Evolutionary conservation across 148 eudicot genomes (phyloP), one percentile per base, ranked within the genome.

Genomic region (Polygonum maritimum): DNA sequence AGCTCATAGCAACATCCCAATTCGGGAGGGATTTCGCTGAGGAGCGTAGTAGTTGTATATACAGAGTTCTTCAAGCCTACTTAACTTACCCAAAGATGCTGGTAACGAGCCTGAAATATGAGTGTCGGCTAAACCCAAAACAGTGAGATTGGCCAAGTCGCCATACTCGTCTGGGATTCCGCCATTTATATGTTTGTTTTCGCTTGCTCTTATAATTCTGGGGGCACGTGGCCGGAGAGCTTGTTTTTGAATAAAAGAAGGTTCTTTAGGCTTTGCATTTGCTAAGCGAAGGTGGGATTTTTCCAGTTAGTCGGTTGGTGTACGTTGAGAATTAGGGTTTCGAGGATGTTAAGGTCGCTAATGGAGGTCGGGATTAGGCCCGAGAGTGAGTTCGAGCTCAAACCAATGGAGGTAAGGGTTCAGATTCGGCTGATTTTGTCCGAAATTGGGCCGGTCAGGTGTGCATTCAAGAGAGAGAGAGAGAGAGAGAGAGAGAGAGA

Each of bases 21-120:
- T 5, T 92, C 92, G 36, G 78, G 12, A 0, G 94, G 92, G 2
- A 92, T 88, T 52, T 85, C 88, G 4, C 97, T 94, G 2, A 88
- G 82, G 62, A 92, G 75, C 92, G 81, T 80, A 14, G 92, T 54
- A 3, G 94, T 26, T 90, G 67, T 92, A 92, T 40, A 90, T 75
- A 0, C 92, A 92, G 39, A 92, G 52, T 19, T 85, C 88, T 45
- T 86, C 82, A 3, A 92, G 89, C 75, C 82, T 90, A 2, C 73
- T 57, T n/a, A 26, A 26, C 31, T 26, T 26, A 26, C 31, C 31
- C 31, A 26, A 26, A 26, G 31, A 26, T 0, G 31, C 31, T 26
- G 31, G 31, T 26, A 26, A 26, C 31, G 31, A 26, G 31, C 31
- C 31, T 26, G 31, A 26, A 26, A 26, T 26, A 26, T 26, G 31